Base-by-base conservation (phyloP, 208 protist species). In the Leishmania arabica region DNA sequence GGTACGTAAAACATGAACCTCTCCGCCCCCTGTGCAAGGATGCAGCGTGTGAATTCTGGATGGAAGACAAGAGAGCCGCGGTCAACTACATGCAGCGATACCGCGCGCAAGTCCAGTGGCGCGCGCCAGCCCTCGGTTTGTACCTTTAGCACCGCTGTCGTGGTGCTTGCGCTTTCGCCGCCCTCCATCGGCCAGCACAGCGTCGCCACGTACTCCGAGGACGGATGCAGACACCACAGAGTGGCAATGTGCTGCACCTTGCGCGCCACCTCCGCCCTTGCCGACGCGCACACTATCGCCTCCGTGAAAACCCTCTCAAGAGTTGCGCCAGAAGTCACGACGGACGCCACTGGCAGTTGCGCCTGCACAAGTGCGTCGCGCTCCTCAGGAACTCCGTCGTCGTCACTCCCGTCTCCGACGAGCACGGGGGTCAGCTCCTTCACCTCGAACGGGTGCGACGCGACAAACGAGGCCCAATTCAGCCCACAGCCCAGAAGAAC, bases 21-120 rank as follows among this genome's bases (percentile, higher is more conserved):
- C 34, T 74, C 71, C 0, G 49, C 64, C 0, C 79, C 81, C 65
- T 93, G 89, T 2, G 86, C 76, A n/a, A 79, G 66, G 62, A 89
- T 73, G 75, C 90, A 91, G 24, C 89, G 79, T 34, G 85, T 77
- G 47, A 93, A 90, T 45, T 95, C 91, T 21, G 84, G 78, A 17
- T 89, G 84, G 15, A 70, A 78, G n/a, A 92, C 54, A 56, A 89
- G 45, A 17, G 72, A 9, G 17, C 73, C 70, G 42, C n/a, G 71
- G 75, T 84, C 78, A 8, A 86, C 42, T 1, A 83, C 34, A 40
- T 86, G 75, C 40, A 24, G 58, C 1, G 58, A 2, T 31, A 69
- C 74, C 0, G 37, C 68, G 53, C 70, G 75, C 24, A 80, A 49
- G 27, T 86, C 60, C 15, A 86, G 40, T 19, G 78, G 49, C 21